Conservation (phyloP, 2,329 filamentous ascomycete species). For the Myriosclerotinia curreyana region DNA sequence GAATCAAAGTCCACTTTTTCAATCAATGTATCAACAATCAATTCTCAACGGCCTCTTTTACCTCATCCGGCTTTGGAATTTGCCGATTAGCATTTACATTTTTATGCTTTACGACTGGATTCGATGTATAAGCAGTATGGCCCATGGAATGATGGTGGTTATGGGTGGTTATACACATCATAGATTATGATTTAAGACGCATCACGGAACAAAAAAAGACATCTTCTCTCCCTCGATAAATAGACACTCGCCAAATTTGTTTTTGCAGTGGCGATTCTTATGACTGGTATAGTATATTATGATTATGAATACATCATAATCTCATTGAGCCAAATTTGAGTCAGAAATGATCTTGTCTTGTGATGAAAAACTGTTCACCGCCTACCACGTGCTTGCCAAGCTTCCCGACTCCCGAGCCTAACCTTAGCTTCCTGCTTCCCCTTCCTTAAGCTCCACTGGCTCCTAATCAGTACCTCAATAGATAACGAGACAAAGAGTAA, state of each 20-base stretch:
- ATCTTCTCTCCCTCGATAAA: constrained; percentile 9
- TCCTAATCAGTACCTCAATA: constrained; percentile 9
- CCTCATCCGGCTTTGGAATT: constrained; percentile 2
- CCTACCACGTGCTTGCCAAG: neutral
- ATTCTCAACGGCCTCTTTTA: constrained; percentile 9
- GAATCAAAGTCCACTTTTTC: constrained; percentile 12
- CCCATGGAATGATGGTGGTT: neutral
- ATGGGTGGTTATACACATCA: constrained; percentile 8
- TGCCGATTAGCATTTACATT: constrained; percentile 1
- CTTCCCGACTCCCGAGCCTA: neutral
- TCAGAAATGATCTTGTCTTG: too few species aligned
- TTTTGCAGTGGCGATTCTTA: neutral
- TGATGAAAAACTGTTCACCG: neutral
- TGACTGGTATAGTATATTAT: too few species aligned
- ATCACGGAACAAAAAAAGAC: constrained; percentile 14
- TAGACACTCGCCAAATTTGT: neutral
- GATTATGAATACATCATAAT: neutral
- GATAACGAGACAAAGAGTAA: constrained; percentile 16
- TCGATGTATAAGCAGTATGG: constrained; percentile 8
- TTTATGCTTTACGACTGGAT: constrained; percentile 11
- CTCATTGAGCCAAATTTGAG: neutral
- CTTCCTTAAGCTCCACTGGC: neutral
- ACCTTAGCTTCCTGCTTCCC: too few species aligned
- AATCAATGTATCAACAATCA: constrained; percentile 18
- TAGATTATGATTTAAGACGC: constrained; percentile 9